Evolutionary conservation across 306 rosid genomes (phyloP).

Genomic region (Cotoneaster glaucophyllus): DNA sequence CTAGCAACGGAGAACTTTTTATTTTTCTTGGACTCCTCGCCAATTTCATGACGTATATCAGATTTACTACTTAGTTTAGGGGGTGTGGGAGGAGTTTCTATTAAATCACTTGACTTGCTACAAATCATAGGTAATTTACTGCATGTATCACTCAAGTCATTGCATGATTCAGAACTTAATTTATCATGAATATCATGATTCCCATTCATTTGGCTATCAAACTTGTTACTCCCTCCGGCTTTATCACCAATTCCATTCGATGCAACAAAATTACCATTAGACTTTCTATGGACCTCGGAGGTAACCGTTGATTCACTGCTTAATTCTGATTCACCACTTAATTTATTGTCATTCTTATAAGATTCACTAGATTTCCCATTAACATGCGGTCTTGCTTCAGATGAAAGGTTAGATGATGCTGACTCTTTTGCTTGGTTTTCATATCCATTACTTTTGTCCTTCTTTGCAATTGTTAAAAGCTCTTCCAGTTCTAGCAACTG

Average conservation of each 20-base stretch:
- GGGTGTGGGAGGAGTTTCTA: conserved; percentile 35
- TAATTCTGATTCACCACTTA: conserved; percentile 30
- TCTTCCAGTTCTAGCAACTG: conserved; percentile 86
- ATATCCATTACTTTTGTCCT: conserved; percentile 16
- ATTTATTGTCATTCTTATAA: conserved; percentile 18
- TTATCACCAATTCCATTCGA: conserved; percentile 38
- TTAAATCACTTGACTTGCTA: conserved; percentile 38
- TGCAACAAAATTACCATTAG: conserved; percentile 28
- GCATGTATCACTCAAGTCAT: conserved; percentile 53
- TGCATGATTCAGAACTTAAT: conserved; percentile 53
- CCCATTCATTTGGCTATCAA: conserved; percentile 42
- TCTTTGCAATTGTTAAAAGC: conserved; percentile 55
- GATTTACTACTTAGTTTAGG: conserved; percentile 42
- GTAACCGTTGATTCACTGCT: conserved; percentile 32
- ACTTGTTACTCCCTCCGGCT: conserved; percentile 32
- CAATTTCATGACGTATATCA: conserved; percentile 28
- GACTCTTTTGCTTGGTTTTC: conserved; percentile 30
- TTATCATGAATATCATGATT: conserved; percentile 42
- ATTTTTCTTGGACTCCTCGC: conserved; percentile 54
- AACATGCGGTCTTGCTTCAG: conserved; percentile 26
- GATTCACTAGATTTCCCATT: conserved; percentile 28
- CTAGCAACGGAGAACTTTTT: conserved; percentile 72
- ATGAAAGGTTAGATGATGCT: conserved; percentile 15
- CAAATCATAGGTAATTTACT: conserved; percentile 46
- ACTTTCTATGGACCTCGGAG: conserved; percentile 38